These are phyloP conservation scores for Podaxis mareebaensis DNA, from an alignment of 768 basidiomycete species.

Conservation along the genomic window DNA sequence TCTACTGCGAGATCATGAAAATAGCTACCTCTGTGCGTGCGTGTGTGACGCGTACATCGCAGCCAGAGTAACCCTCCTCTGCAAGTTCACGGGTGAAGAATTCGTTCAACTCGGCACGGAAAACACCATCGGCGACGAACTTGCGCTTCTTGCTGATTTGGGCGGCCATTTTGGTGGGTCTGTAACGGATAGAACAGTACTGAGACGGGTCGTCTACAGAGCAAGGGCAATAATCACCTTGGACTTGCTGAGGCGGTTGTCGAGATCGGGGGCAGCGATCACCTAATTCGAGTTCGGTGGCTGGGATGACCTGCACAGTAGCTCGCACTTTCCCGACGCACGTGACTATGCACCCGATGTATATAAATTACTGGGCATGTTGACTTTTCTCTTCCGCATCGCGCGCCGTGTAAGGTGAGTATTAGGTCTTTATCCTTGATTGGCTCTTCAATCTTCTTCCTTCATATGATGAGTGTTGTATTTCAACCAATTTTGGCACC, in stretches of 20 bases:
- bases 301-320: constrained; percentile 33
- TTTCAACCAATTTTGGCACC: constrained; percentile 75
- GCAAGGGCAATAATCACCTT: constrained; percentile 24
- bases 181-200: neutral
- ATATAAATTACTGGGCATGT: constrained; percentile 1
- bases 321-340: constrained; percentile 29
- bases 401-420: constrained; percentile 26
- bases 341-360: constrained; percentile 18
- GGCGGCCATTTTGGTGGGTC: constrained; percentile 61
- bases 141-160: constrained; percentile 99
- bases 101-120: constrained; percentile 98
- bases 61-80: constrained; percentile 99
- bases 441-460: constrained; percentile 17
- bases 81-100: constrained; percentile 98
- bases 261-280: constrained; percentile 26
- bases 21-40: constrained; percentile 87
- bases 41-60: constrained; percentile 99
- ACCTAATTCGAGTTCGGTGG: constrained; percentile 27
- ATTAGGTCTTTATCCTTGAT: neutral
- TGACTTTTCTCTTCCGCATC: neutral
- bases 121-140: constrained; percentile 98
- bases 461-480: constrained; percentile 82
- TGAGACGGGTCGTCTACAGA: neutral
- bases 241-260: constrained; percentile 28
- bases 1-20: neutral